These are phyloP conservation scores for Epipyxis sp. DNA, from an alignment of 108 stramenopile species.

Conservation along the genomic window DNA sequence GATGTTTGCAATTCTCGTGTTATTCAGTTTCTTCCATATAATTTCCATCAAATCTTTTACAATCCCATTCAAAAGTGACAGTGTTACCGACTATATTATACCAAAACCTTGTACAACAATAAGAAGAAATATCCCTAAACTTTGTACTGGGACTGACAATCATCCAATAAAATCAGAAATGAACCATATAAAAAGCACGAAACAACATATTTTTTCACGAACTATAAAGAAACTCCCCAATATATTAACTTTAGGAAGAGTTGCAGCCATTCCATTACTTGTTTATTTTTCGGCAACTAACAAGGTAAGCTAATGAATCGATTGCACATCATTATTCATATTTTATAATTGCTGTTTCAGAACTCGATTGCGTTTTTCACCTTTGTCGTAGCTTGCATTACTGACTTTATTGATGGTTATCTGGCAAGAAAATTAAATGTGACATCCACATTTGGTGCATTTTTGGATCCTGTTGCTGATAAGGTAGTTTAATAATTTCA, in stretches of 20 bases:
- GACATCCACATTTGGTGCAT: conserved; percentile 77
- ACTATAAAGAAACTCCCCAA: conserved; percentile 6
- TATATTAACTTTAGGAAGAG: neutral
- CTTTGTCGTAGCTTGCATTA: conserved; percentile 52
- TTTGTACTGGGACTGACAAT: no score
- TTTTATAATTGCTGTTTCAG: neutral
- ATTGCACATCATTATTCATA: neutral
- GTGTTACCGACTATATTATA: no score
- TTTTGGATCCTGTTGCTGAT: conserved; percentile 94
- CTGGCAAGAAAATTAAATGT: conserved; percentile 74
- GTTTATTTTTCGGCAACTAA: neutral
- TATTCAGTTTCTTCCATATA: no score
- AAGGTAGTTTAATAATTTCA: conserved; percentile 55
- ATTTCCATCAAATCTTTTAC: no score
- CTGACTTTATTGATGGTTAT: conserved; percentile 89
- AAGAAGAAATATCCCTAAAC: no score
- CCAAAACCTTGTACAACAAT: no score
- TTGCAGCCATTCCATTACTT: neutral
- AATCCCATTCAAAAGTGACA: no score
- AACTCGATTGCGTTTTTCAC: neutral
- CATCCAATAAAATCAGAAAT: no score
- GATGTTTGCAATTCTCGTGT: no score
- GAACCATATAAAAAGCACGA: no score
- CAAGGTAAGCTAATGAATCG: neutral
- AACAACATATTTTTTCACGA: no score